Conservation (phyloP, 2,329 filamentous ascomycete species). For the Cadophora gregata region DNA sequence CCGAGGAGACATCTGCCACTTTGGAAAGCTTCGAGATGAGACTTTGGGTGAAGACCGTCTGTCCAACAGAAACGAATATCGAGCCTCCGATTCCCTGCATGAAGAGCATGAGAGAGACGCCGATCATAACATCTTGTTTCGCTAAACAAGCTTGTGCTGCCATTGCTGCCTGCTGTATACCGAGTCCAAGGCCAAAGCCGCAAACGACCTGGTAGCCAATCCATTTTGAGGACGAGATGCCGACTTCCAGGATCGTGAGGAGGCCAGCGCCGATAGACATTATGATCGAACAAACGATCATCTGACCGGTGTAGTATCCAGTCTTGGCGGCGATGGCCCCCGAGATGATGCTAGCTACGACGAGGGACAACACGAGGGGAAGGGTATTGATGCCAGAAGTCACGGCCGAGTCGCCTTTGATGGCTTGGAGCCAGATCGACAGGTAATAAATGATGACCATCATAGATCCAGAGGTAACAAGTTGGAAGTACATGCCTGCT, state of each 20-base stretch:
- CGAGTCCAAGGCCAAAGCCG: constrained; percentile 42
- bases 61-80: constrained; percentile 44
- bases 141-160: constrained; percentile 40
- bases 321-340: constrained; percentile 42
- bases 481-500: constrained; percentile 42
- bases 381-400: constrained; percentile 47
- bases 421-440: constrained; percentile 55
- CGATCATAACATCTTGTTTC: constrained; percentile 41
- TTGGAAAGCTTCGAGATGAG: constrained; percentile 35
- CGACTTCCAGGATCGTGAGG: constrained; percentile 46
- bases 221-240: constrained; percentile 47
- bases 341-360: constrained; percentile 41
- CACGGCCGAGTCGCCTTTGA: constrained; percentile 49
- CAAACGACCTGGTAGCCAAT: constrained; percentile 40
- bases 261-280: constrained; percentile 50
- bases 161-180: constrained; percentile 41
- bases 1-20: constrained; percentile 10
- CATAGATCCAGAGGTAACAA: constrained; percentile 42
- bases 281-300: constrained; percentile 37
- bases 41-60: constrained; percentile 39
- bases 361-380: constrained; percentile 45
- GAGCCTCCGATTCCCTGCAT: constrained; percentile 47
- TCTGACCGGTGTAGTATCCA: constrained; percentile 40
- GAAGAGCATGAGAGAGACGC: constrained; percentile 46
- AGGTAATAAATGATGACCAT: constrained; percentile 56